phyloP scores from a whole-genome alignment of 345 rosid genomes.

The Pugionium dolabratum region DNA sequence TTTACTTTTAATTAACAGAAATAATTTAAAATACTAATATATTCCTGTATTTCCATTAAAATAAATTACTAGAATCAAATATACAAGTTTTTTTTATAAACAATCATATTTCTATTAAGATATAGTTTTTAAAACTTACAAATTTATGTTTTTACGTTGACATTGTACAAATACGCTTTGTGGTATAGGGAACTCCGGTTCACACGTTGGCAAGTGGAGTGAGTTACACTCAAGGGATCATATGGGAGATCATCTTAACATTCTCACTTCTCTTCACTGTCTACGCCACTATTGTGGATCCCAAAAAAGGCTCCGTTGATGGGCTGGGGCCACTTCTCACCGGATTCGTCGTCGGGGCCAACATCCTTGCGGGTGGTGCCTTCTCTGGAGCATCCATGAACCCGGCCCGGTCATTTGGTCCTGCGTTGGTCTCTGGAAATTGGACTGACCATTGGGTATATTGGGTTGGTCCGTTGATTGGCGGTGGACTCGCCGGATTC shows the following conservation, averaged over 20 bases:
- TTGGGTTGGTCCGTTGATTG: slow-evolving; percentile 87
- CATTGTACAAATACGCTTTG: not conserved
- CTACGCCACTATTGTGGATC: slow-evolving; percentile 87
- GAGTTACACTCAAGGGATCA: slow-evolving; percentile 58
- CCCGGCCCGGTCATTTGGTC: slow-evolving; percentile 93
- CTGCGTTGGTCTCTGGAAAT: slow-evolving; percentile 72
- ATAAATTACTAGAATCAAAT: too few species aligned
- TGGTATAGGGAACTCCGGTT: slow-evolving; percentile 54
- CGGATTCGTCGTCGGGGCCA: slow-evolving; percentile 82
- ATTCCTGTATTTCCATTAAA: too few species aligned
- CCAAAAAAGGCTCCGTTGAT: slow-evolving; percentile 72
- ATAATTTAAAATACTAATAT: too few species aligned
- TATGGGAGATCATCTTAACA: slow-evolving; percentile 78
- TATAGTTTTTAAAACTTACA: too few species aligned
- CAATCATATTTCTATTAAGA: too few species aligned
- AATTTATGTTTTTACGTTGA: not conserved
- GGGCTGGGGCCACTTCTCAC: slow-evolving; percentile 73
- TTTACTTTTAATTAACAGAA: too few species aligned
- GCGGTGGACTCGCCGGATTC: slow-evolving; percentile 77
- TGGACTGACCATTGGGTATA: slow-evolving; percentile 96
- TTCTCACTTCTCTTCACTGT: slow-evolving; percentile 84
- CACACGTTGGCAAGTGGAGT: slow-evolving; percentile 72
- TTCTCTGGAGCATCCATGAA: slow-evolving; percentile 97
- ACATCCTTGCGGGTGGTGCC: slow-evolving; percentile 73
- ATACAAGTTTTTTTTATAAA: too few species aligned